phyloP scores from a whole-genome alignment of 2,329 filamentous ascomycete genomes.

The Neonectria hederae region DNA sequence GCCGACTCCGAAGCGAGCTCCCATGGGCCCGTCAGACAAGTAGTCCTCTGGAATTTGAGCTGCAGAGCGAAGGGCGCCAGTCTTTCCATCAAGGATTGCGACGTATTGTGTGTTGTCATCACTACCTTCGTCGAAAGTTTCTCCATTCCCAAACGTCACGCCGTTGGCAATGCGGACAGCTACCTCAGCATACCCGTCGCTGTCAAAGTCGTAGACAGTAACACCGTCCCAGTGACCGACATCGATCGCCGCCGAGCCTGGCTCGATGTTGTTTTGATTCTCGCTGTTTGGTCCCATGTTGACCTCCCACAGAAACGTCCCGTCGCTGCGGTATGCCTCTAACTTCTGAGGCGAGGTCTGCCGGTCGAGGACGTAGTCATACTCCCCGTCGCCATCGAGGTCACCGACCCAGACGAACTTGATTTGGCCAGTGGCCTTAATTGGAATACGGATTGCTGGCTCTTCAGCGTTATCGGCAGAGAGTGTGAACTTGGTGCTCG shows the following conservation, averaged over 20 bases:
- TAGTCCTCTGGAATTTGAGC: slow-evolving; percentile 23
- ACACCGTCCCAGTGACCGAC: slow-evolving; percentile 38
- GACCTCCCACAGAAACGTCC: slow-evolving; percentile 33
- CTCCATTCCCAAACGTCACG: slow-evolving; percentile 32
- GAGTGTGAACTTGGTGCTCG: slow-evolving; percentile 25
- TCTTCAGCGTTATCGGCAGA: slow-evolving; percentile 19
- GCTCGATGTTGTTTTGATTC: slow-evolving; percentile 35
- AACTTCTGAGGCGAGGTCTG: slow-evolving; percentile 26
- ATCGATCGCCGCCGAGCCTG: slow-evolving; percentile 30
- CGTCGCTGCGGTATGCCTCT: slow-evolving; percentile 33
- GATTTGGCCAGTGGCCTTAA: slow-evolving; percentile 28
- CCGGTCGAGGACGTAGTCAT: slow-evolving; percentile 35
- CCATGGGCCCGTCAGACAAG: slow-evolving; percentile 26
- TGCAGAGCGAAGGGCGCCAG: slow-evolving; percentile 26
- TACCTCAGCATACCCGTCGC: slow-evolving; percentile 34
- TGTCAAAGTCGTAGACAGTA: slow-evolving; percentile 39
- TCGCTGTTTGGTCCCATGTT: slow-evolving; percentile 34
- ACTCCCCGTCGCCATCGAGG: slow-evolving; percentile 37
- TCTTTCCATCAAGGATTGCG: slow-evolving; percentile 32
- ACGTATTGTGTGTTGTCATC: slow-evolving; percentile 32
- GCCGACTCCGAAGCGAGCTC: slow-evolving; percentile 28
- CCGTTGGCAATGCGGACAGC: slow-evolving; percentile 38
- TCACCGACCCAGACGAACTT: slow-evolving; percentile 40
- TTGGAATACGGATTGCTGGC: slow-evolving; percentile 30
- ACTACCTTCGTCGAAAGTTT: slow-evolving; percentile 20